Evolutionary conservation across 805 yeast genomes (phyloP), one percentile per base, ranked within the genome.

Genomic region (Cyberlindnera bimundalis): DNA sequence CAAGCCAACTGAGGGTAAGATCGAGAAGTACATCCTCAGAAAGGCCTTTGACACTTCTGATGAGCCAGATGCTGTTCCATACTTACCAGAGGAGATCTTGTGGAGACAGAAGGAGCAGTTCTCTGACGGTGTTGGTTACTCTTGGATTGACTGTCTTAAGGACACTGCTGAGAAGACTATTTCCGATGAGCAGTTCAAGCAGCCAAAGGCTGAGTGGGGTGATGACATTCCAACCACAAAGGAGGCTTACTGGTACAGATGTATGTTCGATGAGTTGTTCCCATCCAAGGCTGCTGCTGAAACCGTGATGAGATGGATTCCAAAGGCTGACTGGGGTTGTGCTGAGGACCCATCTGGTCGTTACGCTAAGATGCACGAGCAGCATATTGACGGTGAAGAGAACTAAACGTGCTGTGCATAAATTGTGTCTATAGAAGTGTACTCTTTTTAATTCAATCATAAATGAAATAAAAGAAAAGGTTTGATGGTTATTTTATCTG

Each of bases 61-160:
- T 61, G 95, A 86, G 49, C 88, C 95, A 45, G 58, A 61, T 35
- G 78, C 65, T 43, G 73, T 78, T 60, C 95, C 96, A 57, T 93
- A 93, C 75, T 78, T 93, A 64, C 99, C 99, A 48, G 79, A 84
- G 43, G 98, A 93, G 71, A 91, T 93, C 61, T 74, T 93, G 61
- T 93, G 97, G 97, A 87, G 99, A 79, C 99, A 93, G 74, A 93
- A 93, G 81, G 99, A 93, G 73, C 99, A 93, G 72, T 93, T 93
- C 72, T 85, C 96, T 40, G 99, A 93, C 61, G 99, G 99, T 69
- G 99, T 93, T 45, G 99, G 99, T 51, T 93, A 93, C 77, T 88
- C 96, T 12, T 93, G 99, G 99, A 93, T 93, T 60, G 99, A 93
- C 66, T 89, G 95, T 42, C 78, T 93, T 63, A 93, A 93, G 76